Evolutionary conservation across 305 asterid species (phyloP).

Genomic region (Fraxinus albicans): DNA sequence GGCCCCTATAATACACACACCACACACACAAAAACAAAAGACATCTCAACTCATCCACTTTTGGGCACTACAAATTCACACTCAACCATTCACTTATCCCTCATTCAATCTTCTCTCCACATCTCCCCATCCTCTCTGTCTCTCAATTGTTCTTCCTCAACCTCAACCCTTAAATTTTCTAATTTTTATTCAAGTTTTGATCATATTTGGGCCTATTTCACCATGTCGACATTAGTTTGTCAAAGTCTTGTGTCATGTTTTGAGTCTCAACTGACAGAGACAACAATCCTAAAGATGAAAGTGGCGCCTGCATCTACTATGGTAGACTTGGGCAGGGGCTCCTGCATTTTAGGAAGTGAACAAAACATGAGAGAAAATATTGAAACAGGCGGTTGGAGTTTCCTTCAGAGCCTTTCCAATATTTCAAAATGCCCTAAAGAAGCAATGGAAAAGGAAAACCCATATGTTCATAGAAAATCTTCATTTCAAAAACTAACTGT

Average conservation of each 20-base stretch:
- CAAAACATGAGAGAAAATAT: conserved; percentile 1
- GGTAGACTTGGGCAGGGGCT: neutral
- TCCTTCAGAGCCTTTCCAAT: conserved; percentile 28
- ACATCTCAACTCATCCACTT: conserved; percentile 4
- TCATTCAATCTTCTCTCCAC: conserved; percentile 32
- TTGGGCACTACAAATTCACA: conserved; percentile 61
- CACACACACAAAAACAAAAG: neutral
- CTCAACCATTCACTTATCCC: conserved; percentile 49
- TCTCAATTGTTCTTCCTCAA: neutral
- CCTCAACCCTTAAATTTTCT: neutral
- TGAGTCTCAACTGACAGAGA: conserved; percentile 42
- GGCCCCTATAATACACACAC: conserved; percentile 5
- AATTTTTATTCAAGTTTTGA: neutral
- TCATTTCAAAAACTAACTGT: conserved; percentile 37
- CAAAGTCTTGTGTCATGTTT: conserved; percentile 40
- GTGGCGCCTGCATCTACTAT: conserved; percentile 28
- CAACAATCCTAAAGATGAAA: conserved; percentile 47
- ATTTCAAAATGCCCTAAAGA: conserved; percentile 8
- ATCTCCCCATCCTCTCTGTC: conserved; percentile 13
- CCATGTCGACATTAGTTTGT: conserved; percentile 53
- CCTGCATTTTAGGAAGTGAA: neutral
- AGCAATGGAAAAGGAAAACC: conserved; percentile 20
- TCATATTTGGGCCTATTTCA: neutral
- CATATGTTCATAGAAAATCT: conserved; percentile 22
- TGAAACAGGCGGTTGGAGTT: conserved; percentile 38